phyloP scores from a whole-genome alignment of 805 yeast species.

The Vanderwaltozyma yarrowii region DNA sequence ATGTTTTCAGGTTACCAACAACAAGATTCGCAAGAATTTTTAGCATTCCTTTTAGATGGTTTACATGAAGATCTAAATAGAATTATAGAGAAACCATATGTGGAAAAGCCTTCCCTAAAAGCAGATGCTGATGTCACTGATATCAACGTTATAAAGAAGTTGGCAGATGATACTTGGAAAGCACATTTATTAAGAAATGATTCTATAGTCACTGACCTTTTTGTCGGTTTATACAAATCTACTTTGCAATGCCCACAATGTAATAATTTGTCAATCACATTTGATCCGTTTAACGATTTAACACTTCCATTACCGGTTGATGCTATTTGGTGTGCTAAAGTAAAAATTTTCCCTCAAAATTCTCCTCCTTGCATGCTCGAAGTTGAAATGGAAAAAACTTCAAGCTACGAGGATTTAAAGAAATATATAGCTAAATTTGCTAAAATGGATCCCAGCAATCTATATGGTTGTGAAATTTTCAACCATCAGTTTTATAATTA shows the following conservation, averaged over 20 bases:
- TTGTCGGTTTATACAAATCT: slow-evolving; percentile 85
- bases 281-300: slow-evolving; percentile 87
- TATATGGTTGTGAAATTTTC: slow-evolving; percentile 54
- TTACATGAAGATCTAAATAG: slow-evolving; percentile 89
- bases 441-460: slow-evolving; percentile 25
- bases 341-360: slow-evolving; percentile 51
- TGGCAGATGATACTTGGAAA: slow-evolving; percentile 74
- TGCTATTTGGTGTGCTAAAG: slow-evolving; percentile 57
- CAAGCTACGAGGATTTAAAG: slow-evolving; percentile 56
- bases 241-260: slow-evolving; percentile 85
- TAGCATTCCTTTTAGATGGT: slow-evolving; percentile 83
- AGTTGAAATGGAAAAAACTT: slow-evolving; percentile 59
- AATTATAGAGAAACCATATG: slow-evolving; percentile 69
- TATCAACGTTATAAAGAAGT: slow-evolving; percentile 38
- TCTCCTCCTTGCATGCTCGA: slow-evolving; percentile 45
- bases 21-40: slow-evolving; percentile 92
- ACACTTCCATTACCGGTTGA: slow-evolving; percentile 81
- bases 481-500: slow-evolving; percentile 58
- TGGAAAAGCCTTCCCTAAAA: slow-evolving; percentile 74
- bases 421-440: slow-evolving; percentile 45
- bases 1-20: slow-evolving; percentile 83
- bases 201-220: slow-evolving; percentile 73
- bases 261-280: slow-evolving; percentile 67
- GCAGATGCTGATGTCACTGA: slow-evolving; percentile 51
- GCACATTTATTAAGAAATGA: slow-evolving; percentile 73